Base-by-base conservation (phyloP, 495 filamentous ascomycete genomes). In the Penicillium soppii region DNA sequence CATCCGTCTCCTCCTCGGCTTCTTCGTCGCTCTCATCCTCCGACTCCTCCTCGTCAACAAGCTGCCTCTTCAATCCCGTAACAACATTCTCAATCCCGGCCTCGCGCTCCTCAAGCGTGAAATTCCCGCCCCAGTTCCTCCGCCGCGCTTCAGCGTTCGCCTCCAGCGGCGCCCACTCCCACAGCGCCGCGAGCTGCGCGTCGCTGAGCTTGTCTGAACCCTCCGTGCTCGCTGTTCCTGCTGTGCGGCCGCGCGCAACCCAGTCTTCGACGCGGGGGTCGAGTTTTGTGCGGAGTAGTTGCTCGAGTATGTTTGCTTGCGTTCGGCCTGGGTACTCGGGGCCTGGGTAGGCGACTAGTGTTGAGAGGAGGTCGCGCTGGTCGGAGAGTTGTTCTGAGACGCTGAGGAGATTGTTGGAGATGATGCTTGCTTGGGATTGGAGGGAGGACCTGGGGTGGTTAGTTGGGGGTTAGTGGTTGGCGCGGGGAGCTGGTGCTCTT, bases 241-340 rank as follows among this genome's bases (percentile, higher is more conserved):
- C 67, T 7, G 59, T 63, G 4, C 80, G 78, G 7, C 84, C 85
- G 33, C 84, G 75, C 7, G 82, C 81, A 12, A 92, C 83, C 78
- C 83, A 87, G 25, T 80, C 80, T 53, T 90, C 87, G 21, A 90
- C 82, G 3, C 79, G 73, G 4, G 89, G 87, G 44, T 92, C 88
- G 17, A 88, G 79, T 64, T 92, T 92, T 68, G 92, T 94, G 16
- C 90, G 83, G 17, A 94, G 70, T 1, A 95, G 70, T 46, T 82
- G 74, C 6, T 77, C 67, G 1, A 92, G 79, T 4, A 84, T 69
- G 36, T 58, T 68, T 39, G 86, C 82, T 60, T 92, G 82, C 8
- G 81, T 85, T 36, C 82, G 82, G 9, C 85, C 82, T 8, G 89
- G 89, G 69, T 86, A 92, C 47, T 83, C 82, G 5, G 90, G 87